Base-by-base conservation (phyloP, 2,329 filamentous ascomycete genomes). In the Calonectria honghensis region DNA sequence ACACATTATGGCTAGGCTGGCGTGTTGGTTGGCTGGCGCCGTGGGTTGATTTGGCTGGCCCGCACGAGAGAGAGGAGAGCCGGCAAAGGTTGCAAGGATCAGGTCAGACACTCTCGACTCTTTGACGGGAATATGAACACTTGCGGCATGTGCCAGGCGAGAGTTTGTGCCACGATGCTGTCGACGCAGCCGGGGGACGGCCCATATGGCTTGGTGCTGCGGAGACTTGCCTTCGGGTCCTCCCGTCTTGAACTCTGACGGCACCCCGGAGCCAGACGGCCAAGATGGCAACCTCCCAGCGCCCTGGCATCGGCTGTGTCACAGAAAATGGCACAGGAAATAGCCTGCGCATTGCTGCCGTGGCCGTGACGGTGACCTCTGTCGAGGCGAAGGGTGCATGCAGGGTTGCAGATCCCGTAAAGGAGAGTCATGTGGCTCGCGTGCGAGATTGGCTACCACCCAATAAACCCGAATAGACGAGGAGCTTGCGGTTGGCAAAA, bases 371-470 rank as follows among this genome's bases (percentile, higher is more conserved):
- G 39, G 39, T 48, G 45, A 24, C 45, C 18, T 45, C n/a, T 35
- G 31, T 57, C 52, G 52, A 68, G 65, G 65, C 50, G 65, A 54
- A 11, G 27, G 51, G 41, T 61, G 52, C 67, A 35, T 50, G 51
- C 29, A 48, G 27, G 57, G 37, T 59, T 63, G 57, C 57, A 41
- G 35, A 41, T 39, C 57, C 63, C 24, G 45, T 57, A 41, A n/a
- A 45, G 45, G 64, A 68, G 70, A 69, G 57, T 65, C 57, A 73
- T 69, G 18, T 69, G 52, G 65, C 57, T 32, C 57, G 29, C 27
- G 31, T 64, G 37, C 66, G 64, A 68, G 70, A 68, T 73, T 45
- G 31, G 45, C 48, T 54, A 51, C 54, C 51, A 68, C 70, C 64
- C 64, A 64, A 64, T 68, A 68, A 54, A 48, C 24, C 18, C 18